Evolutionary conservation across 2,329 filamentous ascomycete genomes (phyloP), one percentile per base, ranked within the genome.

Genomic region (Ascochyta fabae): DNA sequence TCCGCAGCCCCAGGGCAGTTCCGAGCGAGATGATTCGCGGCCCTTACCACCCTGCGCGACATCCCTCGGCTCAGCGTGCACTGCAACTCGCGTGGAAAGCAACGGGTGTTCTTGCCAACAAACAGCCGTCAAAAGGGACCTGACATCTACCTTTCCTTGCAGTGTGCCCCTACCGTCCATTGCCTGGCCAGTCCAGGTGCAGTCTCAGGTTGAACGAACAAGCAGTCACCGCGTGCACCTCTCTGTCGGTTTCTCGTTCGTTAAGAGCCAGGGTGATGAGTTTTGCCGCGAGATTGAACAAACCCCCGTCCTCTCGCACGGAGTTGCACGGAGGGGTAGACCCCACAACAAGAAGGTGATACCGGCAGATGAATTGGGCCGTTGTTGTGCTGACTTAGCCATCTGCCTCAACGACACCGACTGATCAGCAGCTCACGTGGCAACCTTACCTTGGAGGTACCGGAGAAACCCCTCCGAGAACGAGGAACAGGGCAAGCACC

Each of bases 271-370:
- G 45, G 45, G 9, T 51, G 42, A 38, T 55, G 61, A 56, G 61
- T 66, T 68, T 60, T 69, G 57, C 62, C 59, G 60, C 47, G 33
- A 59, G 42, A 51, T 48, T 58, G 58, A 56, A 55, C 43, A 36
- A 39, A 66, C 64, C 70, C 69, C 69, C 53, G 53, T 68, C 64
- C 65, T 61, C 57, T 67, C 34, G 33, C 36, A 39, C 38, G 31
- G 48, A 56, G 40, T 44, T 64, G 66, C 62, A 60, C 59, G 53
- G 57, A 60, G 60, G 58, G 59, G 53, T 54, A 57, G 39, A 48
- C 48, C 56, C 58, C 63, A 55, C 42, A 70, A 59, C 24, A 35
- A 71, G 68, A 73, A 71, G 70, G 70, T 71, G 64, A 64, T 66
- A 67, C 55, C 58, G 40, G 36, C 56, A 61, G 59, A 56, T 53